phyloP scores from a whole-genome alignment of 2,329 filamentous ascomycete genomes.

The Graphilbum ipis-grandicollis region DNA sequence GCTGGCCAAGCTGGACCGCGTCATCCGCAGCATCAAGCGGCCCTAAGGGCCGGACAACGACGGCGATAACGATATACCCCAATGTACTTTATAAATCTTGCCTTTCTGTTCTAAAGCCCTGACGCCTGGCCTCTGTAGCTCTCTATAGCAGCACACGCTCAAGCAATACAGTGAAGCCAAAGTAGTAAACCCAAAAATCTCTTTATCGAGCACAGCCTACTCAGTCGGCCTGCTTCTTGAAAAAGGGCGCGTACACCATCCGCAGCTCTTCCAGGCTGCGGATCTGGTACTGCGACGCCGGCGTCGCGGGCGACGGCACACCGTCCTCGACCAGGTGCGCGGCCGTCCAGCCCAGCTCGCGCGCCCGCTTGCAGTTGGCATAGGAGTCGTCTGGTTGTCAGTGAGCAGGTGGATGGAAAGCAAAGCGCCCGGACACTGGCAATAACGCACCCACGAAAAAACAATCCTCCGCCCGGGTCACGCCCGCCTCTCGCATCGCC shows the following conservation, averaged over 20 bases:
- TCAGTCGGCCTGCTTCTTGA: slow-evolving; percentile 32
- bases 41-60: slow-evolving; percentile 19
- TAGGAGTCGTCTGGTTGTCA: slow-evolving; percentile 58
- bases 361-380: slow-evolving; percentile 61
- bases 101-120: no score
- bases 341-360: slow-evolving; percentile 69
- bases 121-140: no score
- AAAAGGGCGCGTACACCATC: slow-evolving; percentile 64
- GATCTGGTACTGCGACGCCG: slow-evolving; percentile 60
- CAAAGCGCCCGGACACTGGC: slow-evolving; percentile 7
- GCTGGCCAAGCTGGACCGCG: slow-evolving; percentile 38
- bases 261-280: slow-evolving; percentile 59
- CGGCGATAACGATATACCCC: no score
- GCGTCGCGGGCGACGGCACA: slow-evolving; percentile 41
- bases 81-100: no score
- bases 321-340: slow-evolving; percentile 73
- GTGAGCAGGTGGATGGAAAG: slow-evolving; percentile 1
- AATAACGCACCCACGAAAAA: slow-evolving; percentile 69
- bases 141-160: no score
- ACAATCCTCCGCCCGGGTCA: slow-evolving; percentile 51
- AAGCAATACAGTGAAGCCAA: no score
- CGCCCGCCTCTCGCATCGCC: slow-evolving; percentile 71
- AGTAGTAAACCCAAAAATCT: no score
- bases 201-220: background rate
- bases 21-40: slow-evolving; percentile 41